A percentile compares a stretch with the other conserved stretches of the same genome.
Evolutionary conservation across 768 basidiomycete species (phyloP).

Genomic region (Tulasnella sp.): DNA sequence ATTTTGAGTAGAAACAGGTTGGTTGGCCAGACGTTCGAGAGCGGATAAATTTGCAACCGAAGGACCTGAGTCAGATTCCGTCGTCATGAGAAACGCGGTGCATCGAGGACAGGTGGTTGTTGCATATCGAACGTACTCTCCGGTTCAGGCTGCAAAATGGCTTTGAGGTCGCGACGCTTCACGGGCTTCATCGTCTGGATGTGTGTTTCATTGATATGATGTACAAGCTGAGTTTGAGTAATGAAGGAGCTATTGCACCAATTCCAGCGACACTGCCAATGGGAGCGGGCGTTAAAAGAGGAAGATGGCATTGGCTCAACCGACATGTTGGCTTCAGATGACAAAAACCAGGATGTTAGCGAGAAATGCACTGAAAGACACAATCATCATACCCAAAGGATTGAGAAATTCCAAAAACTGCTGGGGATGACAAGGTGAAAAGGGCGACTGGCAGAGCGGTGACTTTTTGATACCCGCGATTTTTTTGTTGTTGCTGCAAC

Average conservation of each 20-base stretch:
- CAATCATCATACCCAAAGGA: background rate
- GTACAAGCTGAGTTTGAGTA: constrained; percentile 20
- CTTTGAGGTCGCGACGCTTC: constrained; percentile 22
- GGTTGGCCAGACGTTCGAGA: background rate
- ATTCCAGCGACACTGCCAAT: constrained; percentile 27
- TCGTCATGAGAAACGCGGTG: background rate
- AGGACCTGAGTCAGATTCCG: background rate
- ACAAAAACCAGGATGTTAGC: background rate
- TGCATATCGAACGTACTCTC: background rate
- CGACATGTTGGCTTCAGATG: background rate
- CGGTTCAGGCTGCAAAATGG: background rate
- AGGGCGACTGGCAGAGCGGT: background rate
- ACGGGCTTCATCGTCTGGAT: constrained; percentile 8
- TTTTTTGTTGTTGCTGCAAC: background rate
- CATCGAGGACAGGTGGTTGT: background rate
- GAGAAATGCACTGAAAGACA: background rate
- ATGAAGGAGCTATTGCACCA: constrained; percentile 22
- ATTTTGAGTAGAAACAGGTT: background rate
- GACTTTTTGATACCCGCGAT: background rate
- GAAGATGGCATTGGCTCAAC: background rate
- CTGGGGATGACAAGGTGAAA: no score
- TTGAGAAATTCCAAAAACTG: background rate
- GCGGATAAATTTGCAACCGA: background rate
- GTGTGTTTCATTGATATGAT: constrained; percentile 15
- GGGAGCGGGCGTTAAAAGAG: background rate